Conservation (phyloP, 768 basidiomycete genomes). For the Suillus spraguei region DNA sequence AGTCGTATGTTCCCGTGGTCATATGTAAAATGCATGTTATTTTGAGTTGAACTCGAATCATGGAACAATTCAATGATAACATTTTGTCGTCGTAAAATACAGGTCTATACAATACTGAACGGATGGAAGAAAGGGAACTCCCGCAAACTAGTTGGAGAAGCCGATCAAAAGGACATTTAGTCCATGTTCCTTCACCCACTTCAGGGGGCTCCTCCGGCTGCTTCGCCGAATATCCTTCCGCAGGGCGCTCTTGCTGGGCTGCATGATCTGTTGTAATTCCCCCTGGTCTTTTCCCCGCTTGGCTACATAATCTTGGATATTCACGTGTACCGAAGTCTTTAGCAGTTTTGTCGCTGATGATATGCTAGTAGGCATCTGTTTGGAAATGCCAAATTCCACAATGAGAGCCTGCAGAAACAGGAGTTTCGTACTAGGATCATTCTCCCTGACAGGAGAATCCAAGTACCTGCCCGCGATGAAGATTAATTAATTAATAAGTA, state of each 20-base stretch:
- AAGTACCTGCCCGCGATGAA: conserved; percentile 23
- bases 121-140: not conserved
- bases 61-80: not conserved
- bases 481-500: not conserved
- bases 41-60: conserved; percentile 1
- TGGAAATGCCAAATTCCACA: conserved; percentile 70
- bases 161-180: conserved; percentile 64
- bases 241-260: conserved; percentile 61
- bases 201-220: conserved; percentile 46
- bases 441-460: conserved; percentile 20
- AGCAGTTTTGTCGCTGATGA: conserved; percentile 69
- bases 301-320: conserved; percentile 73
- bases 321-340: conserved; percentile 68
- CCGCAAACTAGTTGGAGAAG: conserved; percentile 38
- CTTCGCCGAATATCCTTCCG: conserved; percentile 59
- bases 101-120: not conserved
- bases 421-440: conserved; percentile 37
- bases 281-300: conserved; percentile 63
- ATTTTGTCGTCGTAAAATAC: not conserved
- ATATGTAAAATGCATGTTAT: not conserved
- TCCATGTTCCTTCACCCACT: conserved; percentile 67
- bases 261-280: conserved; percentile 62
- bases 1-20: not conserved
- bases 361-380: conserved; percentile 56
- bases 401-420: conserved; percentile 73